Percentiles rank a stretch among this genome's conserved stretches.
Conservation (phyloP, 2,329 filamentous ascomycete species). For the Phoma herbarum region DNA sequence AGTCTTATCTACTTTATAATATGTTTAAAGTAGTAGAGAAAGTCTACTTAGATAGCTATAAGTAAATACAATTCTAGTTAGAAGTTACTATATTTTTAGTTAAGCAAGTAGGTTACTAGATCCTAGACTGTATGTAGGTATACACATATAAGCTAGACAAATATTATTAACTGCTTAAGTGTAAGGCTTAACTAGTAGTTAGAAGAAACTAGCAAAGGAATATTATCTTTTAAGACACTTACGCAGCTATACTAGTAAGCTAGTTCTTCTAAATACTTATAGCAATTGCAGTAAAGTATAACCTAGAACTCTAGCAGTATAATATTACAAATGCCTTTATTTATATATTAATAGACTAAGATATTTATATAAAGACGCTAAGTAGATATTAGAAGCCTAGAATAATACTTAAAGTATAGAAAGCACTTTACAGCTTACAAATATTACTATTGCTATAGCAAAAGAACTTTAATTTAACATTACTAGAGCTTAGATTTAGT, state of each 20-base stretch:
- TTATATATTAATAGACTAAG: neutral
- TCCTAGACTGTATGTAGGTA: neutral
- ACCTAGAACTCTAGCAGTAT: neutral
- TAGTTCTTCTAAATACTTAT: neutral
- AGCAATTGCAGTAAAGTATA: neutral
- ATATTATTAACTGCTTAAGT: neutral
- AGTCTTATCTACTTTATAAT: neutral
- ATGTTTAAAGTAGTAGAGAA: neutral
- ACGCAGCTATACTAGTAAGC: neutral
- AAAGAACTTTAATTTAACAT: neutral
- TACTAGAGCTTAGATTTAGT: neutral
- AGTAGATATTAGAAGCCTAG: neutral
- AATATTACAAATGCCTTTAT: neutral
- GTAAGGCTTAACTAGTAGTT: neutral
- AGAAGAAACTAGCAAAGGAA: neutral
- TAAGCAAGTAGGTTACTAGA: neutral
- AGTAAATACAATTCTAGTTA: neutral
- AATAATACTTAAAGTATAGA: neutral
- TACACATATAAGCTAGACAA: slow-evolving; percentile 1
- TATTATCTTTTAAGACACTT: neutral
- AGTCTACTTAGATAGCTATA: neutral
- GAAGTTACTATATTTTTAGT: neutral
- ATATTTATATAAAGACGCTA: neutral
- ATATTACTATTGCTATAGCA: neutral
- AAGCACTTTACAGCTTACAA: neutral